Conservation (phyloP, 495 filamentous ascomycete species). For the Aspergillus bertholletiae region DNA sequence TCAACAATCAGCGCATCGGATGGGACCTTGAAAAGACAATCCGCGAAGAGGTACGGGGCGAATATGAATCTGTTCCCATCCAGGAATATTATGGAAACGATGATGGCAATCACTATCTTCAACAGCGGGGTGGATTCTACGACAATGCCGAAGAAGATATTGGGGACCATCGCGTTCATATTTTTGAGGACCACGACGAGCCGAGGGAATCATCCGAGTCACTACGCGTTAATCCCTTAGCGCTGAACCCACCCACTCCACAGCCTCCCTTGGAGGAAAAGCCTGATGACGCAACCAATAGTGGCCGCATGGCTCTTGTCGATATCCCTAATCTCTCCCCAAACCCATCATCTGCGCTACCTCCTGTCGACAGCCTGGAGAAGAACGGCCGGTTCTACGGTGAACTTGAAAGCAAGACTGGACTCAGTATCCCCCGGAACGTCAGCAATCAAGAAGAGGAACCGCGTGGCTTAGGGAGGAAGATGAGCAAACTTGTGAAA, state of each 20-base stretch:
- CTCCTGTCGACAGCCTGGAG: conserved; percentile 18
- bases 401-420: conserved; percentile 26
- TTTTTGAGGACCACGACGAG: conserved; percentile 41
- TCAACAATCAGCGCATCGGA: conserved; percentile 30
- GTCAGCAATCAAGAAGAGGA: conserved; percentile 13
- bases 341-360: conserved; percentile 15
- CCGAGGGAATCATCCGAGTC: conserved; percentile 25
- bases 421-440: conserved; percentile 23
- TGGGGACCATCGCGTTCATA: conserved; percentile 36
- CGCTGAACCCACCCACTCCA: conserved; percentile 52
- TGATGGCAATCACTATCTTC: conserved; percentile 19
- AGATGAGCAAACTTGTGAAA: conserved; percentile 33
- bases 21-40: conserved; percentile 29
- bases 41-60: conserved; percentile 34
- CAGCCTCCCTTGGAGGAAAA: conserved; percentile 26
- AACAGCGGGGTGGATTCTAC: conserved; percentile 17
- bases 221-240: conserved; percentile 45
- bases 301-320: conserved; percentile 27
- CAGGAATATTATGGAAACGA: conserved; percentile 38
- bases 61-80: conserved; percentile 39
- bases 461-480: conserved; percentile 4
- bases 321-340: conserved; percentile 36
- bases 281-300: conserved; percentile 17
- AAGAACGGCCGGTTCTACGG: conserved; percentile 37
- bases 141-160: conserved; percentile 35